phyloP scores from a whole-genome alignment of 2,329 filamentous ascomycete species.

The Xylariomycetidae sp. region DNA sequence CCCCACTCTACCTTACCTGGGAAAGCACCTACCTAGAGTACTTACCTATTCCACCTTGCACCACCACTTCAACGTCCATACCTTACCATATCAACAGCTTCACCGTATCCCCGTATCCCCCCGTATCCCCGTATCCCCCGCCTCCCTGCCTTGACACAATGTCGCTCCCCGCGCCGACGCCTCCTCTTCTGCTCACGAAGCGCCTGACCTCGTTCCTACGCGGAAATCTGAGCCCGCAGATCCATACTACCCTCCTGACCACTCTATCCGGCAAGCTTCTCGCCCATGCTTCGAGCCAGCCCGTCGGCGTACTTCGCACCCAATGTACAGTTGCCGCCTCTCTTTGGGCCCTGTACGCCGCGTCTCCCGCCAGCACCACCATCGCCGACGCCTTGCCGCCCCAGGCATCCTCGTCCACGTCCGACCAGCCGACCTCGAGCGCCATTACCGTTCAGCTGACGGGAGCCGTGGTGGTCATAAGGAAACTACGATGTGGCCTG shows the following conservation, averaged over 20 bases:
- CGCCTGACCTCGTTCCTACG: constrained; percentile 57
- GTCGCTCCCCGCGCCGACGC: constrained; percentile 33
- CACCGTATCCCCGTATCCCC: no score
- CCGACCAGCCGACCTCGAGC: constrained; percentile 18
- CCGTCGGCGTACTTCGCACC: constrained; percentile 52
- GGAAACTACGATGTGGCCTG: constrained; percentile 51
- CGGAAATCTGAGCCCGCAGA: constrained; percentile 48
- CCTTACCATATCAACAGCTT: no score
- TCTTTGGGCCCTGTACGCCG: constrained; percentile 52
- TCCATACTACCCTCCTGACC: constrained; percentile 55
- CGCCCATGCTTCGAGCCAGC: constrained; percentile 51
- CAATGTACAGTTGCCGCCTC: constrained; percentile 60
- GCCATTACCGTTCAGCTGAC: constrained; percentile 54
- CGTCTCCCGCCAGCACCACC: constrained; percentile 31
- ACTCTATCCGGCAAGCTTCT: constrained; percentile 58
- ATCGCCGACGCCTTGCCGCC: constrained; percentile 36
- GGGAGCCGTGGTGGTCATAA: constrained; percentile 53
- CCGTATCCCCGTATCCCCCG: no score
- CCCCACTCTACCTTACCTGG: no score
- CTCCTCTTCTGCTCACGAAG: constrained; percentile 59
- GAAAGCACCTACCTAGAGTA: no score
- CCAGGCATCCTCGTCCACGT: constrained; percentile 4
- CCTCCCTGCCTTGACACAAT: constrained; percentile 7
- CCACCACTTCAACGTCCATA: no score
- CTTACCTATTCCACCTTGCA: no score